These are phyloP conservation scores for Aschersonia sp. DNA, from an alignment of 2,329 filamentous ascomycete genomes.

Conservation along the genomic window DNA sequence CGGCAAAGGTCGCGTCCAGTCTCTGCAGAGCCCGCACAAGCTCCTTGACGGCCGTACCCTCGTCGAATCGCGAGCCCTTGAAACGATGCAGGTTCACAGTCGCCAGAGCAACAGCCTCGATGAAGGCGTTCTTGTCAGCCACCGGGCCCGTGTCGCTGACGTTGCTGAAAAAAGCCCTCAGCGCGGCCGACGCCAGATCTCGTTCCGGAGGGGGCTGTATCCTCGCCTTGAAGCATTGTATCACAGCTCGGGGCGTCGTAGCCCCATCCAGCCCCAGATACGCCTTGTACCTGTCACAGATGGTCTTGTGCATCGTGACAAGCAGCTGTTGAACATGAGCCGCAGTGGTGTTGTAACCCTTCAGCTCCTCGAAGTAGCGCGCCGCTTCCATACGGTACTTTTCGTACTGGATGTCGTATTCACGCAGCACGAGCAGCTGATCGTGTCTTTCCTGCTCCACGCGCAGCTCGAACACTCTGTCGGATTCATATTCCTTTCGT, in stretches of 20 bases:
- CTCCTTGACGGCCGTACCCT: slow-evolving; percentile 1
- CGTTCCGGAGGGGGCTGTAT: background rate
- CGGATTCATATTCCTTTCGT: slow-evolving; percentile 1
- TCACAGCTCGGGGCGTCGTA: slow-evolving; percentile 4
- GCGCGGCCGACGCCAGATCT: slow-evolving; percentile 1
- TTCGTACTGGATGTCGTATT: slow-evolving; percentile 4
- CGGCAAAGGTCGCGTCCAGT: slow-evolving; percentile 2
- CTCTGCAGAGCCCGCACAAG: slow-evolving; percentile 1
- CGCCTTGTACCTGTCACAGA: slow-evolving; percentile 2
- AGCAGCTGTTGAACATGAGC: slow-evolving; percentile 4
- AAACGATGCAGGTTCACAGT: slow-evolving; percentile 3
- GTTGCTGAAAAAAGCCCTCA: background rate
- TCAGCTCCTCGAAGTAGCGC: slow-evolving; percentile 3
- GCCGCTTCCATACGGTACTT: slow-evolving; percentile 4
- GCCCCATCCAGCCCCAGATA: slow-evolving; percentile 5
- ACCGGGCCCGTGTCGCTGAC: slow-evolving; percentile 1
- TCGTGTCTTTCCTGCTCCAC: slow-evolving; percentile 2
- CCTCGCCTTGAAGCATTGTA: slow-evolving; percentile 1
- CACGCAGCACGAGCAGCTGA: slow-evolving; percentile 1
- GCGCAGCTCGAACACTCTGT: slow-evolving; percentile 3
- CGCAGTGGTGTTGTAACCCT: slow-evolving; percentile 1
- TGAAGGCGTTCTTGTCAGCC: slow-evolving; percentile 3
- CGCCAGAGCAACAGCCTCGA: slow-evolving; percentile 3
- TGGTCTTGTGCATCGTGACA: slow-evolving; percentile 3
- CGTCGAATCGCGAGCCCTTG: slow-evolving; percentile 1